Percentiles rank a stretch among this genome's conserved stretches.
Evolutionary conservation across 2,329 filamentous ascomycete genomes (phyloP).

Genomic region (Thermoascus crustaceus): DNA sequence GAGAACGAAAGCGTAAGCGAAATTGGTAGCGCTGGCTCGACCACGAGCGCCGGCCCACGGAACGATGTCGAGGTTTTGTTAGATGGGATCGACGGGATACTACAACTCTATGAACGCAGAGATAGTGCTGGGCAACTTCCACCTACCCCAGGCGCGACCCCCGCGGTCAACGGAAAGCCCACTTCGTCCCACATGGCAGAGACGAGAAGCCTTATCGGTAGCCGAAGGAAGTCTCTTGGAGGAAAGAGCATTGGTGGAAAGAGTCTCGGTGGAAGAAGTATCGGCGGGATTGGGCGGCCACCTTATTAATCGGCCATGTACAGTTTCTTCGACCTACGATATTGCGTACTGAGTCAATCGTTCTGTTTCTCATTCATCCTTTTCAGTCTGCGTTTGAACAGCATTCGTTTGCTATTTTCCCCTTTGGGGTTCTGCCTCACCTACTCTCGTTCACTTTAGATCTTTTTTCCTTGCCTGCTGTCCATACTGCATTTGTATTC

Average conservation of each 20-base stretch:
- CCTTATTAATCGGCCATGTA: slow-evolving; percentile 19
- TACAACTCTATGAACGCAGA: background rate
- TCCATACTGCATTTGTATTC: no score
- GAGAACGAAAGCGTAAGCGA: background rate
- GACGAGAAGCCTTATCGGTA: no score
- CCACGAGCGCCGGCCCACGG: slow-evolving; percentile 9
- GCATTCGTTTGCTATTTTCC: no score
- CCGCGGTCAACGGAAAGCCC: no score
- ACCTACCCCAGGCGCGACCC: background rate
- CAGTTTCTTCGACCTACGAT: no score
- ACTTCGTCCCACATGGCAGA: no score
- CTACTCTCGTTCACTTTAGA: no score
- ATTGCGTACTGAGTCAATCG: background rate
- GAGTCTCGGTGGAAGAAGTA: slow-evolving; percentile 3
- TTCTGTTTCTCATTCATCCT: no score
- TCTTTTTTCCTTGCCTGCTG: no score
- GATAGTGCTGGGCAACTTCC: background rate
- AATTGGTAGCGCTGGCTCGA: slow-evolving; percentile 2
- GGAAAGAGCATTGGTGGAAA: background rate
- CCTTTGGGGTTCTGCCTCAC: no score
- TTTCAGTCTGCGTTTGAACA: no score
- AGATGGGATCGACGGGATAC: slow-evolving; percentile 7
- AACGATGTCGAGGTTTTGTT: background rate
- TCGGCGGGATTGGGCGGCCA: slow-evolving; percentile 15
- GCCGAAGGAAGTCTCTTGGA: slow-evolving; percentile 7